Base-by-base conservation (phyloP, 148 eudicot genomes). In the Arctostaphylos glauca region DNA sequence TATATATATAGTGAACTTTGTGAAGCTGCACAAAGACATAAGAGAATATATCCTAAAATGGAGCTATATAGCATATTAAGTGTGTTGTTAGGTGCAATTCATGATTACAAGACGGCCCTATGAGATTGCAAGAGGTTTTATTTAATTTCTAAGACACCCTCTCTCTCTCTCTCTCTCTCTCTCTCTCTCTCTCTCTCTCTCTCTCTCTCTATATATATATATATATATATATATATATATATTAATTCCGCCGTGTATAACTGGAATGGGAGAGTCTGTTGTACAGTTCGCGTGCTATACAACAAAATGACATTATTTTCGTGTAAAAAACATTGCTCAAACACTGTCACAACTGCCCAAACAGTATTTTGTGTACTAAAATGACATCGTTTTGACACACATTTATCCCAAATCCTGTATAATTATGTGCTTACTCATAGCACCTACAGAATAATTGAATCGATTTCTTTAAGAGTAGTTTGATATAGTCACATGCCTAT, bases 51-150 rank as follows among this genome's bases (percentile, higher is more conserved):
- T 64, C 70, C 70, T 13, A 9, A 23, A 64, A 23, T 23, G 70
- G 70, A 9, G 70, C 70, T 12, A 38, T n/a, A 58, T 46, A n/a
- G 44, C 7, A 44, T 74, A 23, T 67, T 49, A 80, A 49, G 31
- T 68, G 12, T 31, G 49, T 2, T 49, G 25, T 80, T 80, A 6
- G 62, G 82, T 49, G 15, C 21, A 41, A 16, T 8, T 47, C 19
- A 80, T 80, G 82, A 80, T 80, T 80, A 56, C 7, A 43, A 60
- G 70, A 38, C 41, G 81, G 64, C 38, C 5, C 73, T n/a, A 54
- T 55, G 46, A 78, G 81, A 78, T 58, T 60, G 31, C 25, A n/a
- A 53, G 79, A 31, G 79, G 60, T 52, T 76, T 6, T 60, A 43
- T 19, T 78, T 41, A 41, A 19, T 38, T 44, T 43, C 49, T 56